Base-by-base conservation (phyloP, 495 filamentous ascomycete genomes). In the Alectoria sarmentosa region DNA sequence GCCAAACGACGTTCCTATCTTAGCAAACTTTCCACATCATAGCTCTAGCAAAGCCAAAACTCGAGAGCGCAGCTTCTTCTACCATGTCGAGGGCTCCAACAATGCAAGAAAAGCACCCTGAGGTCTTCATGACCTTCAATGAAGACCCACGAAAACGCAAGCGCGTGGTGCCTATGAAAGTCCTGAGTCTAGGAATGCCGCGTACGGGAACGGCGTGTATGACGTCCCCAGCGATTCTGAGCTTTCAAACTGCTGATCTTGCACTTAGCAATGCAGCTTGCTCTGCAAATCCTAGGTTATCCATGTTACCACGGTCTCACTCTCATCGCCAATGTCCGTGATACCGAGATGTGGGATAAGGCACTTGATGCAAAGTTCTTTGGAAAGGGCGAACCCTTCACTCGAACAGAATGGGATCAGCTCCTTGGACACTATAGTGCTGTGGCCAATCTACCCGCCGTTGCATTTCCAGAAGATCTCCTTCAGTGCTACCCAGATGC, bases 351-450 rank as follows among this genome's bases (percentile, higher is more conserved):
- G 58, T 85, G 83, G 83, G 74, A 74, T 44, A 75, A 79, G 44
- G 82, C 82, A 13, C 73, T 84, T 14, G 74, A 75, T 1, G 80
- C 78, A 46, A 84, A 84, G 66, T 83, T 79, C 72, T 74, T 76
- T 64, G 62, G 64, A 30, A 46, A 59, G 14, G 67, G 76, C 1
- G 73, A 72, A 36, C 71, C 69, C 7, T 84, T 79, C 72, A 77
- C 74, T n/a, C 74, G 77, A 10, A 69, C 74, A 60, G 78, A 84
- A 64, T 84, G 78, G 77, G 83, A 86, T 68, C 72, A 78, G 65
- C 73, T 86, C 4, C 77, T 84, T 6, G 61, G 37, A 28, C n/a
- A 55, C 6, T 55, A 56, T 17, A 26, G 23, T 10, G 58, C 58
- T 9, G 37, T 60, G n/a, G 23, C 46, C 3, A 23, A 49, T 28